Evolutionary conservation across 2,329 filamentous ascomycete species (phyloP).

Genomic region (Alternaria gansuensis): DNA sequence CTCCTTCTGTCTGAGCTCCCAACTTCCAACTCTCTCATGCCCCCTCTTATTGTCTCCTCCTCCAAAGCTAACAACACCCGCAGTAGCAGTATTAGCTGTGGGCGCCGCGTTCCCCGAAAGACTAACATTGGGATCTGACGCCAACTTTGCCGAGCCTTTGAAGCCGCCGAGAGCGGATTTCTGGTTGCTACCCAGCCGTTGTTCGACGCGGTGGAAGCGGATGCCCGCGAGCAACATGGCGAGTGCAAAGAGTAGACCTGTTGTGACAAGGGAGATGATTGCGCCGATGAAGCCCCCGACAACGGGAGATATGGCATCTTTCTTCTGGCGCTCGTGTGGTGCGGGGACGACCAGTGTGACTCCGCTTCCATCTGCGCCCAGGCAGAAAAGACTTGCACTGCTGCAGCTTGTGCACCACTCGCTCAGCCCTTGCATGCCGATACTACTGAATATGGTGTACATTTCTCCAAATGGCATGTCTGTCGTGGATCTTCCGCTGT

Average conservation of each 20-base stretch:
- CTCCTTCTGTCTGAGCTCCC: slow-evolving; percentile 61
- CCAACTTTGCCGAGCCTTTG: slow-evolving; percentile 64
- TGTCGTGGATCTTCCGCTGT: slow-evolving; percentile 55
- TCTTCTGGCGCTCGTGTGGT: background rate
- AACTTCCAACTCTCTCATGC: slow-evolving; percentile 65
- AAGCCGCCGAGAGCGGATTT: slow-evolving; percentile 62
- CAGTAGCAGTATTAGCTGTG: slow-evolving; percentile 25
- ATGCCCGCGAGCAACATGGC: slow-evolving; percentile 58
- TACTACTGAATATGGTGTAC: slow-evolving; percentile 53
- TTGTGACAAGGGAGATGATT: slow-evolving; percentile 59
- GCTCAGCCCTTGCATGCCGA: slow-evolving; percentile 55
- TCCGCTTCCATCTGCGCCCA: slow-evolving; percentile 48
- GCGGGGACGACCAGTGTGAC: slow-evolving; percentile 13
- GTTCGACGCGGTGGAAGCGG: slow-evolving; percentile 54
- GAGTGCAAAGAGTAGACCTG: slow-evolving; percentile 54
- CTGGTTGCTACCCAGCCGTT: slow-evolving; percentile 37
- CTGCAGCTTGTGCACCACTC: slow-evolving; percentile 65
- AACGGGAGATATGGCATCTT: slow-evolving; percentile 50
- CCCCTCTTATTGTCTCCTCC: slow-evolving; percentile 39
- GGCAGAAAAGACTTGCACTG: slow-evolving; percentile 61
- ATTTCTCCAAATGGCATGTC: slow-evolving; percentile 64
- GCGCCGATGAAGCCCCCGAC: slow-evolving; percentile 67
- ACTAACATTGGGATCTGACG: slow-evolving; percentile 63
- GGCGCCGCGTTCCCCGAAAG: slow-evolving; percentile 56
- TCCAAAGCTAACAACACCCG: slow-evolving; percentile 15